Evolutionary conservation across 169 alveolate species (phyloP), one percentile per base, ranked within the genome.

Genomic region (Eimeria praecox): DNA sequence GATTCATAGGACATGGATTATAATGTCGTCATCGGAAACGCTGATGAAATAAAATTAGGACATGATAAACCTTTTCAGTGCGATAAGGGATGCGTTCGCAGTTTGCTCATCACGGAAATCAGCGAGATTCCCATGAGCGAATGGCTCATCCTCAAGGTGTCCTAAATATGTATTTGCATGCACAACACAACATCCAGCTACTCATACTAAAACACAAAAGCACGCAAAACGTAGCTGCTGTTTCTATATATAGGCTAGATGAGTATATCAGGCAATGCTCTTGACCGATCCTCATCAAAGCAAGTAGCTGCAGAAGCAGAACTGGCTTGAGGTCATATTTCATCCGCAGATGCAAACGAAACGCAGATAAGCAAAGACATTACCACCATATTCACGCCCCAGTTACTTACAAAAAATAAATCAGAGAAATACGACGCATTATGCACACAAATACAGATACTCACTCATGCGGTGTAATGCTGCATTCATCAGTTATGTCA

Each of bases 1-100:
- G 62, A 14, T 46, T 82, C 90, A 82, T 82, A 27, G 90, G 90
- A 82, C 90, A 82, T 82, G 90, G 90, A 82, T 82, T 49, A 10
- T 49, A 18, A 10, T 27, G 75, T 82, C 90, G 56, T 82, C 90
- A 46, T 82, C 73, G 90, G 90, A 49, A 27, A 52, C 71, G 75
- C 90, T 64, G 35, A 22, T 40, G 0, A 82, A 18, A 22, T n/a
- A 38, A 4, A n/a, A 16, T 20, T 27, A 1, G 56, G 10, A 30
- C 27, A 80, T 49, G 24, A 49, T 18, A 30, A 22, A 16, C n/a
- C 27, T 44, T 9, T 20, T 82, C 90, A 82, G 90, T 49, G 90
- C 90, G 90, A 82, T 82, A 82, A 82, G 90, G 90, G 90, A 82
- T 82, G 90, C 90, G 71, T 82, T 82, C 90, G 90, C 90, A 82